phyloP scores from a whole-genome alignment of 805 yeast genomes.

The Torulaspora quercuum region DNA sequence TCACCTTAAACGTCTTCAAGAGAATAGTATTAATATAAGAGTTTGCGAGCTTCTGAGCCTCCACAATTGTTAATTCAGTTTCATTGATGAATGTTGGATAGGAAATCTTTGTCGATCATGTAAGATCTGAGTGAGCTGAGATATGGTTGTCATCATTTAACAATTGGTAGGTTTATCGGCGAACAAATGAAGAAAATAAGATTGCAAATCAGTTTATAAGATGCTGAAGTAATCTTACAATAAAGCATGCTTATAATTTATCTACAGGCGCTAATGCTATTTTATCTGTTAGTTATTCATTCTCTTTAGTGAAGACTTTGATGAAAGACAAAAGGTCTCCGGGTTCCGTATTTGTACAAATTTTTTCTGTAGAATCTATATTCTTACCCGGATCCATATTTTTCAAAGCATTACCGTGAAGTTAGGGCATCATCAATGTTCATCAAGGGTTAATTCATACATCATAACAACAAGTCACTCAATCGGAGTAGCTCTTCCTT shows the following conservation, averaged over 20 bases:
- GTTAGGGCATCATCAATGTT: too few relatives aligned
- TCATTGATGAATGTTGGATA: constrained; percentile 43
- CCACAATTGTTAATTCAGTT: constrained; percentile 26
- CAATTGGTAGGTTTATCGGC: constrained; percentile 4
- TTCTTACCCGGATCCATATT: too few relatives aligned
- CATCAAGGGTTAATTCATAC: too few relatives aligned
- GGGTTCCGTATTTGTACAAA: too few relatives aligned
- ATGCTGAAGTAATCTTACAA: constrained; percentile 15
- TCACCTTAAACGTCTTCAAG: constrained; percentile 6
- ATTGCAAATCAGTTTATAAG: background rate
- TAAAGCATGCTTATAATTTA: background rate
- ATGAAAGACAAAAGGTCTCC: too few relatives aligned
- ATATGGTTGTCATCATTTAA: constrained; percentile 39
- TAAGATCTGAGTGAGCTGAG: constrained; percentile 45
- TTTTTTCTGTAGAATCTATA: too few relatives aligned
- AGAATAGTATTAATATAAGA: background rate
- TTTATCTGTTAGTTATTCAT: too few relatives aligned
- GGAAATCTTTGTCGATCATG: constrained; percentile 39
- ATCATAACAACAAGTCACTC: constrained; percentile 14
- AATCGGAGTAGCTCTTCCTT: constrained; percentile 30
- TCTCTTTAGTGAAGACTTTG: too few relatives aligned
- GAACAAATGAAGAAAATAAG: constrained; percentile 2
- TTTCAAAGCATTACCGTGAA: too few relatives aligned
- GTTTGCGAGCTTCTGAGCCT: constrained; percentile 2
- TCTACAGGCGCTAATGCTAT: background rate